Conservation (phyloP, 2,329 filamentous ascomycete species). For the Fusarium sp. region DNA sequence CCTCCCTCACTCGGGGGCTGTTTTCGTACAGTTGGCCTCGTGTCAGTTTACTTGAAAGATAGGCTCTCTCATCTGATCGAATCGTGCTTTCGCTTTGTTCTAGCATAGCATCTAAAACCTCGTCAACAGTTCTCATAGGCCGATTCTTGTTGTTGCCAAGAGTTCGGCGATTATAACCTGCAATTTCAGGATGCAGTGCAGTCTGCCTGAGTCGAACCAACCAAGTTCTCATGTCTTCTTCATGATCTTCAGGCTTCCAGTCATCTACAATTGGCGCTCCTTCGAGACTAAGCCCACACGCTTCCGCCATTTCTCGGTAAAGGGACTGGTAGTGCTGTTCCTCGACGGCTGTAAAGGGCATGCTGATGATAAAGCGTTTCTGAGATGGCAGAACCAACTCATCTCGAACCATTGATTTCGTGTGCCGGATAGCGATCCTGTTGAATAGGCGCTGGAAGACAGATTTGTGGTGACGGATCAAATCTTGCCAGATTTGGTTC, state of each 20-base stretch:
- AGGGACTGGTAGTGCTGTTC: constrained; percentile 87
- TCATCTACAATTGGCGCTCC: constrained; percentile 71
- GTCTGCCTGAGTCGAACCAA: constrained; percentile 82
- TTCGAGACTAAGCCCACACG: constrained; percentile 71
- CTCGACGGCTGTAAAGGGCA: constrained; percentile 91
- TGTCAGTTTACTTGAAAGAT: constrained; percentile 72
- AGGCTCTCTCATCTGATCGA: constrained; percentile 74
- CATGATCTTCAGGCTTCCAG: constrained; percentile 75
- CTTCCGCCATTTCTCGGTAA: constrained; percentile 79
- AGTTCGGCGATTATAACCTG: constrained; percentile 71
- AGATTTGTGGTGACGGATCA: constrained; percentile 70
- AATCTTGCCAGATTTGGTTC: constrained; percentile 72
- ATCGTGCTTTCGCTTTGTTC: constrained; percentile 80
- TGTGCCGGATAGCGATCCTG: constrained; percentile 82
- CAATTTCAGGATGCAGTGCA: constrained; percentile 87
- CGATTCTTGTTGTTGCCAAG: constrained; percentile 71
- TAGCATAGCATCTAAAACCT: constrained; percentile 92
- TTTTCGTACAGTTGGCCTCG: constrained; percentile 85
- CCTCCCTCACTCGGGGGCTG: constrained; percentile 73
- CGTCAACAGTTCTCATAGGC: constrained; percentile 82
- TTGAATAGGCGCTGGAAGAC: constrained; percentile 78
- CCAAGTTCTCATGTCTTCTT: constrained; percentile 81
- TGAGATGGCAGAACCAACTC: constrained; percentile 86
- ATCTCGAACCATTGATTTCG: constrained; percentile 81
- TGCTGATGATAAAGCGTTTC: constrained; percentile 85